Percentiles rank a stretch among this genome's conserved stretches.
These are phyloP conservation scores for Blastobotrys muscicola DNA, from an alignment of 805 yeast species.

Conservation along the genomic window DNA sequence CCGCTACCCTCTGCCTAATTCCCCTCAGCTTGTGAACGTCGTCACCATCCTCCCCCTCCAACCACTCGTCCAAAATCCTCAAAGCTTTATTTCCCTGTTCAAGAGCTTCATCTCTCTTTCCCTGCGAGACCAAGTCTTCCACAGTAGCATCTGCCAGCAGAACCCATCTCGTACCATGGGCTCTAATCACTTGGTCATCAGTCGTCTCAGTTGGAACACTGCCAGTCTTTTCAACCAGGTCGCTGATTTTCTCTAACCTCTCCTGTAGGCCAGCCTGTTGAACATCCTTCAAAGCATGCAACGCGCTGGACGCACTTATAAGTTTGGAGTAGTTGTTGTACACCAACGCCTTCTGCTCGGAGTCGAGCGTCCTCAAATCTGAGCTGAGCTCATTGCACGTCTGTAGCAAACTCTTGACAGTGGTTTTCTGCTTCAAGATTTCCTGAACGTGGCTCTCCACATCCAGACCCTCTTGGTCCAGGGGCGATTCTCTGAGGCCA, in stretches of 20 bases:
- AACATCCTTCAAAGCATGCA: slow-evolving; percentile 17
- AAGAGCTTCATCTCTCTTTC: not conserved
- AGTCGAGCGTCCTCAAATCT: slow-evolving; percentile 25
- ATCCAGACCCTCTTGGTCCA: not conserved
- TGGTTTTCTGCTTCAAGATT: slow-evolving; percentile 18
- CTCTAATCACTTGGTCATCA: not conserved
- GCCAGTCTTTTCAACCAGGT: not conserved
- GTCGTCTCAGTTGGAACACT: not conserved
- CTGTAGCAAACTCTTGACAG: too few species aligned
- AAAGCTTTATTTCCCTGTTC: not conserved
- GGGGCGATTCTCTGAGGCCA: too few species aligned
- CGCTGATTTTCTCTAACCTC: not conserved
- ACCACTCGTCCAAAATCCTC: slow-evolving; percentile 2
- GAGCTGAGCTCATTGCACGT: slow-evolving; percentile 14
- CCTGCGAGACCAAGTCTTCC: not conserved
- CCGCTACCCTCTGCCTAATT: slow-evolving; percentile 1
- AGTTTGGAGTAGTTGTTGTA: slow-evolving; percentile 31
- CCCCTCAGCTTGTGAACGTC: not conserved
- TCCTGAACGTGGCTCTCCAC: slow-evolving; percentile 15
- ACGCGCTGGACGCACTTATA: slow-evolving; percentile 27
- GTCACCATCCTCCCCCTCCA: not conserved
- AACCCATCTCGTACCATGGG: slow-evolving; percentile 3
- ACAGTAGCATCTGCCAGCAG: not conserved
- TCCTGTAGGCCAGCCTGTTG: not conserved
- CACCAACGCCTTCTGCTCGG: slow-evolving; percentile 31